Base-by-base conservation (phyloP, 108 stramenopile genomes). In the Bacterosira constricta region DNA sequence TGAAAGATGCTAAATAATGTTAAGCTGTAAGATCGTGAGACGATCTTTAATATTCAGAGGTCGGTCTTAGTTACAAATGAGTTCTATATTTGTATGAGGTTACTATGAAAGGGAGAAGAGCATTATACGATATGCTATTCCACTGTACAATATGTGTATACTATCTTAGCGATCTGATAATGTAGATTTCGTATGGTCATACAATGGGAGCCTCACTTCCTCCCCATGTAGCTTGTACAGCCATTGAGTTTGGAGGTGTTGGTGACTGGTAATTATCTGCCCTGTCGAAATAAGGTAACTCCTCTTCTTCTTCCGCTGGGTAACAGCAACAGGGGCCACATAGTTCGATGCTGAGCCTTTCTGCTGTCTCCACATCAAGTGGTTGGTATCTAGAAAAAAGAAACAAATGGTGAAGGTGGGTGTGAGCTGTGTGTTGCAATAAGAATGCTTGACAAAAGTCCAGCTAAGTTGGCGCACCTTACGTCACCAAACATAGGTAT, bases 401-500 rank as follows among this genome's bases (percentile, higher is more conserved):
- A 27, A 66, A 29, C 36, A 41, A 66, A 15, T 1, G 6, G 35
- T 5, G 21, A 49, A 13, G n/a, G 35, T 35, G 52, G 34, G 45
- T 30, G 20, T 20, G 29, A 21, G 51, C 45, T 49, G 60, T 25
- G 23, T n/a, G 21, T 4, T 31, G 20, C 37, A 34, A 25, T 64
- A 55, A 46, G 27, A 38, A 18, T 11, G 23, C 4, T 15, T 11
- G 35, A 7, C 12, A 56, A 12, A 41, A 25, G 15, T 10, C 32
- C 37, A 45, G n/a, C 17, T 23, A 12, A 75, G 5, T 32, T 29
- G 11, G 63, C 87, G 20, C 59, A 91, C 84, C 73, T 83, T 10
- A 92, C 89, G 83, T 94, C 93, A 34, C 93, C 93, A 86, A 94
- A 91, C 93, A 94, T 94, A 18, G 93, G 93, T 57, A 94, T 89